Conservation (phyloP, 2,329 filamentous ascomycete species). For the Coniochaeta ligniaria region DNA sequence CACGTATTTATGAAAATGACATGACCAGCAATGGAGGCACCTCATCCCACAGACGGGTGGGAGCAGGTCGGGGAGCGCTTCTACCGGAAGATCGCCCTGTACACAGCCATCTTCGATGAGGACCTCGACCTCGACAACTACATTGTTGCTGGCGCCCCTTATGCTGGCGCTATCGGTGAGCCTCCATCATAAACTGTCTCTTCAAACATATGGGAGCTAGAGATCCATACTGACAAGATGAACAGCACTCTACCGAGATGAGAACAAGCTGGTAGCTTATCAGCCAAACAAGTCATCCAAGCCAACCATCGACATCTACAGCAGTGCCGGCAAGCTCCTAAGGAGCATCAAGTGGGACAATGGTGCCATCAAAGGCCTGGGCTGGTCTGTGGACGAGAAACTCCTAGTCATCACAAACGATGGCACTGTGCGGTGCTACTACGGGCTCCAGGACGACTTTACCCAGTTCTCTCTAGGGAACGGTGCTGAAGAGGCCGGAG, state of each 20-base stretch:
- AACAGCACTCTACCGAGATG: slow-evolving; percentile 80
- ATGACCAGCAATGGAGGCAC: slow-evolving; percentile 43
- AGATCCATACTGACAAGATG: background rate
- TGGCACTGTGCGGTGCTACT: slow-evolving; percentile 83
- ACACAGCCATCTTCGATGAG: slow-evolving; percentile 86
- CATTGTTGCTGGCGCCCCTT: slow-evolving; percentile 83
- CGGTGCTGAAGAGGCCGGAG: slow-evolving; percentile 80
- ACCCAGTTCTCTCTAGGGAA: slow-evolving; percentile 88
- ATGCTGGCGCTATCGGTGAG: slow-evolving; percentile 87
- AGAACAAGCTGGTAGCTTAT: slow-evolving; percentile 74
- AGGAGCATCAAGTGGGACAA: slow-evolving; percentile 87
- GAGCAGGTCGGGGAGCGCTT: slow-evolving; percentile 88
- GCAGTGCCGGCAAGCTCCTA: slow-evolving; percentile 82
- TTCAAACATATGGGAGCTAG: too few relatives aligned
- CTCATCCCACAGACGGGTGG: slow-evolving; percentile 79
- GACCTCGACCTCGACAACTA: slow-evolving; percentile 95
- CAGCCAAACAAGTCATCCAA: slow-evolving; percentile 65
- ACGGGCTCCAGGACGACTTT: slow-evolving; percentile 91
- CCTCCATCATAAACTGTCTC: background rate
- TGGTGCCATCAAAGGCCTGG: slow-evolving; percentile 76
- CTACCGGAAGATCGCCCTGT: slow-evolving; percentile 91
- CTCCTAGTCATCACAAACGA: slow-evolving; percentile 83
- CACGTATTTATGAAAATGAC: slow-evolving; percentile 14
- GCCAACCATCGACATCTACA: slow-evolving; percentile 89
- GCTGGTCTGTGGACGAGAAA: slow-evolving; percentile 95